These are phyloP conservation scores for Chenopodium quinoa DNA, from an alignment of 148 eudicot species.

Conservation along the genomic window DNA sequence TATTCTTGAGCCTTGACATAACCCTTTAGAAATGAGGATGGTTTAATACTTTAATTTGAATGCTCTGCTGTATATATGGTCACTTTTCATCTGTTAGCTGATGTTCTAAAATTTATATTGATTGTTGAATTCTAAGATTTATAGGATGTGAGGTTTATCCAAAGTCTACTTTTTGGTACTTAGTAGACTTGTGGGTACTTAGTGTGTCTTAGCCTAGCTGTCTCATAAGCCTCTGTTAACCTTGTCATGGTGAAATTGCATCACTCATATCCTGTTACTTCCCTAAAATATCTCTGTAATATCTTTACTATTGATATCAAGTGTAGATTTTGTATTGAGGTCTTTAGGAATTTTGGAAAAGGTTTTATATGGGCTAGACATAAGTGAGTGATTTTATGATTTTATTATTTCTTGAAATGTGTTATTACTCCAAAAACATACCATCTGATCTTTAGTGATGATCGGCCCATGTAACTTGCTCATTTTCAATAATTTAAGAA, in stretches of 20 bases:
- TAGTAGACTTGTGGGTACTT: background rate
- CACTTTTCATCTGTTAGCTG: too few relatives aligned
- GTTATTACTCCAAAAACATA: background rate
- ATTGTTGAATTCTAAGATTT: too few relatives aligned
- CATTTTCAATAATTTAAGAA: background rate
- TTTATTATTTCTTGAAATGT: background rate
- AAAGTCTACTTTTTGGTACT: too few relatives aligned
- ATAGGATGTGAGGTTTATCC: too few relatives aligned
- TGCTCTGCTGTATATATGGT: too few relatives aligned
- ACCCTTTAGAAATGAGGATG: too few relatives aligned
- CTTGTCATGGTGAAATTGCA: background rate
- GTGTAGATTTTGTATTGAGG: background rate
- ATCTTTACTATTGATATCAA: background rate
- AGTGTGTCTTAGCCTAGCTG: background rate
- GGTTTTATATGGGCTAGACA: background rate
- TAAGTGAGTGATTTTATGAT: background rate
- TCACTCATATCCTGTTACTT: background rate
- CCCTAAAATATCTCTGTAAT: background rate
- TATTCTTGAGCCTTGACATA: too few relatives aligned
- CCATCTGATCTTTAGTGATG: background rate
- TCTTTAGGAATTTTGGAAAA: background rate
- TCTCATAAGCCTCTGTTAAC: too few relatives aligned
- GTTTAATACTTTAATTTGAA: too few relatives aligned
- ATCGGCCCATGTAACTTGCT: background rate
- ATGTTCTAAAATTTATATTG: too few relatives aligned